Conservation (phyloP, 306 rosid species). For the Vigna nakashimae region DNA sequence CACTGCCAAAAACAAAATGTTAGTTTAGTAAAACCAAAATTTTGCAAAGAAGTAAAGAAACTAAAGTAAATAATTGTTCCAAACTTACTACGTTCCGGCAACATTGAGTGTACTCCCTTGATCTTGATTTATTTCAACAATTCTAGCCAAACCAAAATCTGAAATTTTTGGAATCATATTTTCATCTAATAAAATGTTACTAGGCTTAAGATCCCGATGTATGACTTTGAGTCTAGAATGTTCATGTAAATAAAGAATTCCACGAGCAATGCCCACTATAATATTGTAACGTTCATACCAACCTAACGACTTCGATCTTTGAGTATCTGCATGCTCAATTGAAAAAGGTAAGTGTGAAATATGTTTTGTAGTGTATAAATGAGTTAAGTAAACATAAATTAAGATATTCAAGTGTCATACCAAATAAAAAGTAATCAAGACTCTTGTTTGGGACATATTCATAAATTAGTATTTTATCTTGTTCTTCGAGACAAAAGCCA, state of each 20-base stretch:
- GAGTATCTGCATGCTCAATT: conserved; percentile 8
- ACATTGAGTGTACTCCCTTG: neutral
- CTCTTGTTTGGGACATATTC: neutral
- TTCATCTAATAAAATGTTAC: too few relatives aligned
- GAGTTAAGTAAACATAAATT: too few relatives aligned
- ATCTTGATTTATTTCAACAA: conserved; percentile 2
- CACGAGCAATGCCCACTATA: conserved; percentile 41
- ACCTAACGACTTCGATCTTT: conserved; percentile 12
- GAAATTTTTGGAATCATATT: too few relatives aligned
- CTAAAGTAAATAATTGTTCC: neutral
- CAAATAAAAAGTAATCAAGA: neutral
- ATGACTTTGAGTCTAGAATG: neutral
- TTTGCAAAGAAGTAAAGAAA: neutral
- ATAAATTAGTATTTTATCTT: neutral
- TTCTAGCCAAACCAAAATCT: neutral
- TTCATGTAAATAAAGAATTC: neutral
- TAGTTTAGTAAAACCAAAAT: neutral
- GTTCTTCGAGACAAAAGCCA: neutral
- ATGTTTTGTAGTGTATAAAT: too few relatives aligned
- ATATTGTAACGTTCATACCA: conserved; percentile 44
- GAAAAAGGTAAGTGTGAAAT: neutral
- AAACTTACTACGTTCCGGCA: neutral
- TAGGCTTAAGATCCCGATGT: neutral
- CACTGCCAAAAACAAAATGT: neutral
- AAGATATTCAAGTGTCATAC: neutral